Base-by-base conservation (phyloP, 345 rosid species). In the Linum usitatissimum region DNA sequence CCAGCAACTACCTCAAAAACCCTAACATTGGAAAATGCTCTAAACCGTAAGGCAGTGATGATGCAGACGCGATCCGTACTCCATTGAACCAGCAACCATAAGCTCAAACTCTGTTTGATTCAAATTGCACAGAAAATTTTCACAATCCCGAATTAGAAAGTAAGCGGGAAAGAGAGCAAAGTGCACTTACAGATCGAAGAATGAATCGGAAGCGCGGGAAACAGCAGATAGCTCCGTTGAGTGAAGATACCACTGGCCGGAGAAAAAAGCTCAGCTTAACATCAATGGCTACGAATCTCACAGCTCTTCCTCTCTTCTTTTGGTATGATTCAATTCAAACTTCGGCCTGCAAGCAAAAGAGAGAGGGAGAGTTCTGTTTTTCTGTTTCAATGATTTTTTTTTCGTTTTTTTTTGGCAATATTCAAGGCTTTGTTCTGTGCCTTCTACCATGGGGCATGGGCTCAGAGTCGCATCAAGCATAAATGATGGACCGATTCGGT, bases 121-220 rank as follows among this genome's bases (percentile, higher is more conserved):
- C 30, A 18, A 19, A 57, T 19, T 10, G 15, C 28, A 7, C 36
- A 18, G 31, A 31, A 20, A 57, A 55, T 55, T 55, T 20, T 20
- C 45, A 10, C 9, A 65, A 70, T 18, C 49, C 30, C 40, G 15
- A 5, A 36, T 31, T 63, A 51, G 34, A 31, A 63, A 56, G 14
- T 9, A 18, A 53, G 18, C 9, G 21, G 4, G 13, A 9, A 15
- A 59, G 6, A 61, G 21, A 23, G 21, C 14, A 30, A 64, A 62
- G 9, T 15, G 30, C 6, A 76, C 78, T 70, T 68, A 79, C 83
- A 79, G 83, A 79, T 79, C 83, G 69, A 66, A 64, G 63, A 62
- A 30, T 64, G 61, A 65, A 62, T 40, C 56, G 34, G 53, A 49
- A 18, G 30, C 4, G 54, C n/a, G 60, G 30, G 53, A 57, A 55